Evolutionary conservation across 257 asterid genomes (phyloP).

Genomic region (Plantago major): DNA sequence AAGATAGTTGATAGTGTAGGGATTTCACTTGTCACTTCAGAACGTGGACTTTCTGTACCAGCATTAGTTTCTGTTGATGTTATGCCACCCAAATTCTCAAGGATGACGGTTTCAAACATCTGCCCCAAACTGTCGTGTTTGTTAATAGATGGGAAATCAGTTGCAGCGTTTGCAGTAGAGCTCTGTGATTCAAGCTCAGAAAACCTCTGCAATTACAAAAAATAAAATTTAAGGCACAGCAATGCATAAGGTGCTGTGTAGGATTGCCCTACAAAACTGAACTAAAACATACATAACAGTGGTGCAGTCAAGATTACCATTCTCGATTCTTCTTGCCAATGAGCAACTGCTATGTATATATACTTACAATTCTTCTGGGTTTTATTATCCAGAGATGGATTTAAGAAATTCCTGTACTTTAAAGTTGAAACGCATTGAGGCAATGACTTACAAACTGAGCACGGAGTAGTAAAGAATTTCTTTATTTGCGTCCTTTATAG

Average conservation of each 20-base stretch:
- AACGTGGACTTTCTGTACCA: slow-evolving; percentile 16
- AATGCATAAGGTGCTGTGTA: slow-evolving; percentile 3
- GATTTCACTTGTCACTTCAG: slow-evolving; percentile 21
- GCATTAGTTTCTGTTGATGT: slow-evolving; percentile 24
- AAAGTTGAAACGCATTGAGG: too few species aligned
- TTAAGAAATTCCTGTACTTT: too few species aligned
- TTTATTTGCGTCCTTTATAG: too few species aligned
- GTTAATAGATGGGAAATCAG: slow-evolving; percentile 16
- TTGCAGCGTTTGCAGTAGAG: slow-evolving; percentile 20
- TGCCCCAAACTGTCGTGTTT: slow-evolving; percentile 25
- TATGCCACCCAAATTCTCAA: slow-evolving; percentile 27
- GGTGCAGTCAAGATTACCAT: background rate
- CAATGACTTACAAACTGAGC: too few species aligned
- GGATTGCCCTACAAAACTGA: background rate
- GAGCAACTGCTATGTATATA: too few species aligned
- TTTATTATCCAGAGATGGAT: too few species aligned
- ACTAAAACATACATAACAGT: background rate
- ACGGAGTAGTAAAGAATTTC: too few species aligned
- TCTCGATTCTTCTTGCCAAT: too few species aligned
- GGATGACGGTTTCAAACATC: slow-evolving; percentile 27
- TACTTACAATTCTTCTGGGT: too few species aligned
- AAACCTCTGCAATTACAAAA: slow-evolving; percentile 45
- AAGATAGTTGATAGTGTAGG: slow-evolving; percentile 58
- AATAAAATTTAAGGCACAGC: slow-evolving; percentile 1
- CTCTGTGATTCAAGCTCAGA: slow-evolving; percentile 36